Evolutionary conservation across 2,329 filamentous ascomycete genomes (phyloP).

Genomic region (Aspergillus tanneri): DNA sequence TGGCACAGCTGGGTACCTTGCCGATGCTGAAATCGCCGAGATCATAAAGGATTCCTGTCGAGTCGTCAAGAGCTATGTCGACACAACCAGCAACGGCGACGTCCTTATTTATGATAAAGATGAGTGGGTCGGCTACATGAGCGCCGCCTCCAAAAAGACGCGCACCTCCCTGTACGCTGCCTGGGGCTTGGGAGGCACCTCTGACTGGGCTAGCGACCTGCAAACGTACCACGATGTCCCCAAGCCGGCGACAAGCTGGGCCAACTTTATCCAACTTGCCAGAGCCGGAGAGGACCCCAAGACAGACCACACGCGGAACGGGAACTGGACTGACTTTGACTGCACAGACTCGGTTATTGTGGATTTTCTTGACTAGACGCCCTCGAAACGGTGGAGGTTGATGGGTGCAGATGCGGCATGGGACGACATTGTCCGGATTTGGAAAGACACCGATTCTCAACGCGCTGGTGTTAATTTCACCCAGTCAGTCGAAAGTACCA

Average conservation of each 20-base stretch:
- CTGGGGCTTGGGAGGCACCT: constrained; percentile 29
- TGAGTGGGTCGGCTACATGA: constrained; percentile 38
- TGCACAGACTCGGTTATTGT: constrained; percentile 2
- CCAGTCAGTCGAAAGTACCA: constrained; percentile 1
- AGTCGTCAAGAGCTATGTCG: constrained; percentile 4
- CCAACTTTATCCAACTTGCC: background rate
- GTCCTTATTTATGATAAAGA: constrained; percentile 35
- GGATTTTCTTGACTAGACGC: background rate
- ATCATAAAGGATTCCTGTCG: constrained; percentile 1
- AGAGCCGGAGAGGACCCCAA: background rate
- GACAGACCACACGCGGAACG: constrained; percentile 6
- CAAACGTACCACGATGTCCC: background rate
- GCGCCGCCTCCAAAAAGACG: constrained; percentile 19
- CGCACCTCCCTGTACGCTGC: constrained; percentile 21
- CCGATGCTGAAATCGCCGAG: constrained; percentile 40
- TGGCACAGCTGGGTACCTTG: constrained; percentile 39
- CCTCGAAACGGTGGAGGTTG: constrained; percentile 2
- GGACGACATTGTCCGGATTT: constrained; percentile 9
- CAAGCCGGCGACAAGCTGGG: background rate
- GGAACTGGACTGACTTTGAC: constrained; percentile 14
- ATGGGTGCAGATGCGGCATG: constrained; percentile 10
- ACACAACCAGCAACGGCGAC: constrained; percentile 16
- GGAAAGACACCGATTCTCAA: constrained; percentile 1
- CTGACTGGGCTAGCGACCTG: constrained; percentile 39
- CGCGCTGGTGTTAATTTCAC: constrained; percentile 1